Conservation (phyloP, 106 monocot species). For the Dioscorea dumetorum region DNA sequence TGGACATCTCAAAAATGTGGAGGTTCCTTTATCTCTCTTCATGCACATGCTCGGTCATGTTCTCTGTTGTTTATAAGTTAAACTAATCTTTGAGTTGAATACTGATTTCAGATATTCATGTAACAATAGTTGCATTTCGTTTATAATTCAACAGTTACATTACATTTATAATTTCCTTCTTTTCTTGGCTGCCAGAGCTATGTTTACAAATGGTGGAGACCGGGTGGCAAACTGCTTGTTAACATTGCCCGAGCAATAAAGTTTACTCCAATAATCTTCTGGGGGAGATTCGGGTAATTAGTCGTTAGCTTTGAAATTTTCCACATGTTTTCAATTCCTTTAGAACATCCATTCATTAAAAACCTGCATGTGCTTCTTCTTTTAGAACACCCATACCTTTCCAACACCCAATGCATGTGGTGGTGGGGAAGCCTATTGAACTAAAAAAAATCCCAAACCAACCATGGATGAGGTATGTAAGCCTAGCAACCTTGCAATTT, state of each 20-base stretch:
- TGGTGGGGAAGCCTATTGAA: conserved; percentile 81
- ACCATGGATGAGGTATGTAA: conserved; percentile 65
- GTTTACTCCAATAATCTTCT: conserved; percentile 54
- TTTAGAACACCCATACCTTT: conserved; percentile 76
- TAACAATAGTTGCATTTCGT: too few species aligned
- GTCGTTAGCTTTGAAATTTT: background rate
- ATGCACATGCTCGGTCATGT: too few species aligned
- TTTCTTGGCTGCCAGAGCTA: too few species aligned
- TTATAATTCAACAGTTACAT: background rate
- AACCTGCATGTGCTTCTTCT: too few species aligned
- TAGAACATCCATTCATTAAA: too few species aligned
- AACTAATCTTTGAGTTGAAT: background rate
- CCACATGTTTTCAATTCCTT: too few species aligned
- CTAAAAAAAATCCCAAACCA: conserved; percentile 62
- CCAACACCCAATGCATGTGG: conserved; percentile 76
- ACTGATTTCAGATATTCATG: background rate
- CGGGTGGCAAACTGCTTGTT: conserved; percentile 43
- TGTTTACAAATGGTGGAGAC: conserved; percentile 76
- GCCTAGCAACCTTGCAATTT: too few species aligned
- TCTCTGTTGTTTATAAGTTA: too few species aligned
- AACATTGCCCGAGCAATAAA: conserved; percentile 48
- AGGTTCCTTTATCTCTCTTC: too few species aligned
- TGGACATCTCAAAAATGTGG: too few species aligned
- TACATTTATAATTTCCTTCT: too few species aligned
- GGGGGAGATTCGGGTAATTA: conserved; percentile 61